Base-by-base conservation (phyloP, 2,329 filamentous ascomycete species). In the Chrysosphaeria jannelii region DNA sequence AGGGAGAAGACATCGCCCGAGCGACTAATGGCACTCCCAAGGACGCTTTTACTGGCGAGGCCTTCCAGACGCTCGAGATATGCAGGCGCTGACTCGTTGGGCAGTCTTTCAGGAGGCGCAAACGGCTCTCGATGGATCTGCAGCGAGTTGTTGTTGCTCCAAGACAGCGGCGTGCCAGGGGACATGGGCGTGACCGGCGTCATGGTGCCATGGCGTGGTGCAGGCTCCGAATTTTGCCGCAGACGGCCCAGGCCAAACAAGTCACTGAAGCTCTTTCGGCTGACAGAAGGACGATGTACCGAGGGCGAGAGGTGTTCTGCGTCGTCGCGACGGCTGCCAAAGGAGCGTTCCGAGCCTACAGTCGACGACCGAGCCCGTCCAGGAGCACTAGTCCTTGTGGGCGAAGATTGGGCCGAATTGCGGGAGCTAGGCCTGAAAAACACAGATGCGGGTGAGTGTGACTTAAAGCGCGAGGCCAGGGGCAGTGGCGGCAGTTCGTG, bases 181-280 rank as follows among this genome's bases (percentile, higher is more conserved):
- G 68, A 66, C 6, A 55, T 62, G 10, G 76, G 74, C 2, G 67
- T 78, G 8, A 55, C 59, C 12, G 64, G 57, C 6, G 62, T 65
- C 24, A 65, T 44, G n/a, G 66, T 66, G 9, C 66, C 67, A 36
- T 74, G 61, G 10, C 66, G 57, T 13, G 17, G 23, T n/a, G 7
- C 16, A 13, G 68, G 57, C 22, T 89, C 78, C 1, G 72, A 72
- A 34, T 75, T 74, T 36, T 88, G 72, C 23, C 81, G 61, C 28
- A 90, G 55, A 30, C 79, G 62, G 30, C 63, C 57, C 11, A 91
- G 48, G 9, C 63, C 68, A 35, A 97, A 65, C 11, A 93, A 50
- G 33, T 90, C 85, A 25, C 79, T 76, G 35, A 97, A 76, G 43
- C 81, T 93, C 43, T 79, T 85, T 25, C 85, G 61, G 5, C 79